These are phyloP conservation scores for Acer saccharum DNA, from an alignment of 345 rosid species.

Conservation along the genomic window DNA sequence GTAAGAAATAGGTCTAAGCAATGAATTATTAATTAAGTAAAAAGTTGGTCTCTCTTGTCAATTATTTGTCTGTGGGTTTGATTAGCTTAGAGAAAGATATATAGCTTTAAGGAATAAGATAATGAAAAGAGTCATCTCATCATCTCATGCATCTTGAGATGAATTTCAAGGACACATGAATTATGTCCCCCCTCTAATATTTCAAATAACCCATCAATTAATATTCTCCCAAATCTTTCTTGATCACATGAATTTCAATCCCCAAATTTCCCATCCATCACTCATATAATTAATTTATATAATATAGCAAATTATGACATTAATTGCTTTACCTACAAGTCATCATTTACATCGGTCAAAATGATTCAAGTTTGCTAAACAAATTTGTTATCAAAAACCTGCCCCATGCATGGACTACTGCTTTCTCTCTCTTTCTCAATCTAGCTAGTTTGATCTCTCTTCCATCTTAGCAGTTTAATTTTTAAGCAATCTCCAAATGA, in stretches of 20 bases:
- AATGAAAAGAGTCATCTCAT: slow-evolving; percentile 3
- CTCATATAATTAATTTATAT: background rate
- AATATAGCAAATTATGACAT: slow-evolving; percentile 5
- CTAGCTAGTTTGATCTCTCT: background rate
- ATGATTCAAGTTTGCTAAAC: background rate
- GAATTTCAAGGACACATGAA: slow-evolving; percentile 35
- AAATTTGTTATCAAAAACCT: background rate
- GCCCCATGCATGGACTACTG: background rate
- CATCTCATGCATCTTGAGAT: background rate
- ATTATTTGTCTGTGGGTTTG: slow-evolving; percentile 28
- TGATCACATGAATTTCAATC: slow-evolving; percentile 26
- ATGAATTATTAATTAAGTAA: slow-evolving; percentile 16
- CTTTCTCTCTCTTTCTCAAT: background rate
- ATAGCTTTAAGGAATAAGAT: slow-evolving; percentile 8
- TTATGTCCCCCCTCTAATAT: slow-evolving; percentile 29
- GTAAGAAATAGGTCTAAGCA: background rate
- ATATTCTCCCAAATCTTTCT: slow-evolving; percentile 19
- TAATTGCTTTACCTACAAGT: slow-evolving; percentile 16
- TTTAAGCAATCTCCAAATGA: background rate
- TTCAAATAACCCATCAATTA: slow-evolving; percentile 38
- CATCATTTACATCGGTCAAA: slow-evolving; percentile 4
- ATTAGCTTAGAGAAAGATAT: background rate
- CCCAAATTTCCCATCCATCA: slow-evolving; percentile 28
- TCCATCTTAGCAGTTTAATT: background rate
- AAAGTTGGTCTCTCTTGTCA: slow-evolving; percentile 27